phyloP scores from a whole-genome alignment of 75 land plant genomes.

The Pseudotsuga menziesii region DNA sequence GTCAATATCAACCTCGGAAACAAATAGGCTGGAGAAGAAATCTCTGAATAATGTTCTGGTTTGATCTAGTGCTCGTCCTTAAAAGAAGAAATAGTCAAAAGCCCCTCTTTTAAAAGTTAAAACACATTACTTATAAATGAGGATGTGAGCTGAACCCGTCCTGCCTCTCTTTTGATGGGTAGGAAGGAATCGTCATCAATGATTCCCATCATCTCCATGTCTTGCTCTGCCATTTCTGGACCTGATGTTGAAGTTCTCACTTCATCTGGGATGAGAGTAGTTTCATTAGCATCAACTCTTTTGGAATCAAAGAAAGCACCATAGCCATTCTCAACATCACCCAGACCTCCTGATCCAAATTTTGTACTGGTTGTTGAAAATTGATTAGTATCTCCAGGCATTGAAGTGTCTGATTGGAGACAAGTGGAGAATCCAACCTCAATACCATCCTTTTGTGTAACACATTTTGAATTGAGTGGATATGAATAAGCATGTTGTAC shows the following conservation, averaged over 20 bases:
- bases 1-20: neutral
- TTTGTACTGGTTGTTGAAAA: neutral
- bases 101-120: neutral
- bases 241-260: neutral
- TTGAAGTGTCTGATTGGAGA: neutral
- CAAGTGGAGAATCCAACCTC: neutral
- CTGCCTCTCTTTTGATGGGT: slow-evolving; percentile 12
- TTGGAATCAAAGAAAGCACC: neutral
- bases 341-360: slow-evolving; percentile 3
- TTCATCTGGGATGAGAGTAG: neutral
- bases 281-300: neutral
- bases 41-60: neutral
- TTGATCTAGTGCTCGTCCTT: neutral
- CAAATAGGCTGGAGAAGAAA: neutral
- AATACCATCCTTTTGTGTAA: neutral
- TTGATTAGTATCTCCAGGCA: neutral
- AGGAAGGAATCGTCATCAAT: slow-evolving; percentile 1
- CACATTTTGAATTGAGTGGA: slow-evolving; percentile 4
- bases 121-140: slow-evolving; percentile 3
- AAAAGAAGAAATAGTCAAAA: neutral
- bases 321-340: neutral
- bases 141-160: neutral
- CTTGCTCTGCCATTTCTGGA: slow-evolving; percentile 1
- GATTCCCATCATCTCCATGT: slow-evolving; percentile 3
- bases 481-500: neutral